Base-by-base conservation (phyloP, 2,329 filamentous ascomycete genomes). In the Colletotrichum tropicale region DNA sequence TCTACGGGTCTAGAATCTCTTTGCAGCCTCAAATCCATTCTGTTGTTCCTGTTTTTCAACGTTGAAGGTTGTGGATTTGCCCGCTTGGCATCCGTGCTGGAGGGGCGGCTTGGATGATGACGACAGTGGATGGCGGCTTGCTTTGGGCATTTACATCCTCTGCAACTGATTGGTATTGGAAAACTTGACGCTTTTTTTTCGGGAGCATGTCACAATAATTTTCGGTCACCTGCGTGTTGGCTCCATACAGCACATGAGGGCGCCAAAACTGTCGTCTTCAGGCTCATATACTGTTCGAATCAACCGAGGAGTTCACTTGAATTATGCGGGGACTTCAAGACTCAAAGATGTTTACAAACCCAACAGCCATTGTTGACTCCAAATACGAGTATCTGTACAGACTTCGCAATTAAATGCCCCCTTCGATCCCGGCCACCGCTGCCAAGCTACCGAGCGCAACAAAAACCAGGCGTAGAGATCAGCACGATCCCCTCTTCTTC, bases 291-390 rank as follows among this genome's bases (percentile, higher is more conserved):
- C 8, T 8, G 16, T 5, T 18, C 3, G 2, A 38, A 38, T 5
- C 36, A 38, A 38, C 8, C 8, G 16, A 3, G 9, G 8, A 38
- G 9, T n/a, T 0, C 18, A n/a, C 38, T 43, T 5, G 6, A 43
- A 12, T 43, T n/a, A n/a, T 3, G 38, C 38, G 12, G 38, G 4
- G 12, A n/a, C 8, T n/a, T 9, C 38, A 5, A 12, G 18, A 38
- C 9, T 8, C 16, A 9, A 1, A 18, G 16, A 9, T 38, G 36
- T 18, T 38, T 18, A 38, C 36, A 38, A 18, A n/a, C 9, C 1
- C 0, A n/a, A 43, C 3, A 2, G 3, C 38, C 0, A 43, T 43
- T 43, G 38, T 43, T 43, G 6, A 43, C 3, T n/a, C 1, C 38
- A n/a, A n/a, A 43, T 3, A 43, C 6, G 16, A 43, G 18, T 12